Evolutionary conservation across 805 yeast genomes (phyloP).

Genomic region (Zygosaccharomyces pseudorouxii): DNA sequence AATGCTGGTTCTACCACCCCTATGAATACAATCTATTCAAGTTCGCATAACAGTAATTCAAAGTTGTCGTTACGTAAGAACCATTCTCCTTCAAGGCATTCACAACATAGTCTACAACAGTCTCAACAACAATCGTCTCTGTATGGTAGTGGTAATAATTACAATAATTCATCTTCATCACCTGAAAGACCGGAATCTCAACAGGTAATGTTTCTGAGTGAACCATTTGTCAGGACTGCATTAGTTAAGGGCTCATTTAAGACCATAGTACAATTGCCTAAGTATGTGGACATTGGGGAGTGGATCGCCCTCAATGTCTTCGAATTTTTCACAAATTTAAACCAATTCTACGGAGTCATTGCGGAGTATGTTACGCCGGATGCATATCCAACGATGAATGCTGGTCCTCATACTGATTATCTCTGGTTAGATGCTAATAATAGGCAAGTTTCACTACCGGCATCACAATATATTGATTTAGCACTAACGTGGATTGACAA

Average conservation of each 20-base stretch:
- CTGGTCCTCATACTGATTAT: constrained; percentile 89
- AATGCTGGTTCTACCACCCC: constrained; percentile 22
- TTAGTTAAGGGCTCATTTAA: constrained; percentile 94
- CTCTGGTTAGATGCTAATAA: constrained; percentile 82
- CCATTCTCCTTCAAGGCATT: constrained; percentile 27
- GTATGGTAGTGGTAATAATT: neutral
- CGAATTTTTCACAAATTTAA: constrained; percentile 80
- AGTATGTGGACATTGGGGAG: constrained; percentile 89
- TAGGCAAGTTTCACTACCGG: constrained; percentile 82
- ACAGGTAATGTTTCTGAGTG: constrained; percentile 63
- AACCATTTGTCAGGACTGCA: constrained; percentile 91
- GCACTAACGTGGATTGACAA: constrained; percentile 86
- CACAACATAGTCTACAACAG: constrained; percentile 21
- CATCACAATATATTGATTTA: constrained; percentile 86
- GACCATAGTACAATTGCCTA: constrained; percentile 91
- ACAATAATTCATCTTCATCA: constrained; percentile 7
- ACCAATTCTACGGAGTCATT: constrained; percentile 85
- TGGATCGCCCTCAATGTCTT: constrained; percentile 93
- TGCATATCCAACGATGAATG: constrained; percentile 88
- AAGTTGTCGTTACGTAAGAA: constrained; percentile 43
- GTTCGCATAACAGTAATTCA: constrained; percentile 42
- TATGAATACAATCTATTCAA: constrained; percentile 33
- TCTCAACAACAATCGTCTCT: constrained; percentile 16
- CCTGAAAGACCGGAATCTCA: constrained; percentile 28
- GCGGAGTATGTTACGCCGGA: constrained; percentile 89